Evolutionary conservation across 164 flowering plant species (phyloP), one percentile per base, ranked within the genome.

Genomic region (Piper betle): DNA sequence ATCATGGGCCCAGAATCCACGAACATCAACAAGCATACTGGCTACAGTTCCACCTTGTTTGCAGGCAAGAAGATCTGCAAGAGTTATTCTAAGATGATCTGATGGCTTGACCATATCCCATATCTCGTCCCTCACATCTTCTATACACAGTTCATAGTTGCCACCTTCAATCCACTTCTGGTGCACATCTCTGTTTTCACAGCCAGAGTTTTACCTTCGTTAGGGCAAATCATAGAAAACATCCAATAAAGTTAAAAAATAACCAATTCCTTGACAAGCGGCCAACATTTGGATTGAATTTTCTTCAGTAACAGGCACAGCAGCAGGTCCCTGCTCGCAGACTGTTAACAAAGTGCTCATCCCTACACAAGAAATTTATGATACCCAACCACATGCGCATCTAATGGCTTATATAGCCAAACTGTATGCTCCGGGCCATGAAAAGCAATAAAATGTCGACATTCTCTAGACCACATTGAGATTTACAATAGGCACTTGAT

Each of bases 31-130:
- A 12, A 93, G 95, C 99, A 93, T 93, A 78, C 96, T 86, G 43
- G 97, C 97, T 3, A 93, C 96, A 0, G 99, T 93, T 8, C 99
- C 99, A 10, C 99, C 97, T 64, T 90, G 99, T 73, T 93, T 93
- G 79, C 99, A 93, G 4, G 61, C 57, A 16, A 93, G 80, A 18
- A 90, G 82, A 75, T 93, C 99, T 1, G 81, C 64, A 40, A 88
- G 71, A 53, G 97, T 78, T 43, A 93, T 86, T 73, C 64, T 80
- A 52, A 93, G 69, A 3, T 90, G 86, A 62, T 93, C 97, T 18
- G 68, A 79, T 46, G 99, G 96, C 77, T 90, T 93, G 58, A 93
- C 99, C 99, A 93, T 93, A 69, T 93, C 99, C 99, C 99, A 93
- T 40, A 93, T 86, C 65, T 92, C 98, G 72, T 92, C 96, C 70